Conservation (phyloP, 345 rosid species). For the Hibiscus tridactylites region DNA sequence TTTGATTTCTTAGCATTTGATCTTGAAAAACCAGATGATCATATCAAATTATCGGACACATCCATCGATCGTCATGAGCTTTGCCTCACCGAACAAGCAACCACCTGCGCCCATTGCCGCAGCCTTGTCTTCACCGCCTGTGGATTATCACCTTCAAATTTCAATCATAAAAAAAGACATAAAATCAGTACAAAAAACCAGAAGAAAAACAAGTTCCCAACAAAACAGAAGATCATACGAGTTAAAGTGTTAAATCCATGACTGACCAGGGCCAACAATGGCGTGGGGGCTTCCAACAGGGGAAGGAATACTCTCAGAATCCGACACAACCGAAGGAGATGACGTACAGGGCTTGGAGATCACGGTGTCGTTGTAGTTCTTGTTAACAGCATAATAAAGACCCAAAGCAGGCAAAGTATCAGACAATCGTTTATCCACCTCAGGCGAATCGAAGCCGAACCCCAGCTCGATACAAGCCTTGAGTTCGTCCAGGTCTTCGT, state of each 20-base stretch:
- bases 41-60: neutral
- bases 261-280: slow-evolving; percentile 41
- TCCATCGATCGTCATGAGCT: slow-evolving; percentile 23
- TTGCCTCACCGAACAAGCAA: slow-evolving; percentile 88
- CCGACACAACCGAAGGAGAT: slow-evolving; percentile 39
- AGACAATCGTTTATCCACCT: slow-evolving; percentile 58
- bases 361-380: slow-evolving; percentile 39
- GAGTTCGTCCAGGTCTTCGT: slow-evolving; percentile 88
- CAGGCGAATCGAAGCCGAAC: slow-evolving; percentile 52
- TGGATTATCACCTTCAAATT: slow-evolving; percentile 83
- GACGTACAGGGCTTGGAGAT: slow-evolving; percentile 29
- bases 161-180: neutral
- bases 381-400: slow-evolving; percentile 70
- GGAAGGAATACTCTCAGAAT: slow-evolving; percentile 34
- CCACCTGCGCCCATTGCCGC: slow-evolving; percentile 93
- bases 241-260: neutral
- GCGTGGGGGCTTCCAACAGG: slow-evolving; percentile 53
- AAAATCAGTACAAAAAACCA: neutral
- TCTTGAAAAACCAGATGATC: neutral
- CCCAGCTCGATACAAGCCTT: slow-evolving; percentile 83
- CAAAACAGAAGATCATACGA: neutral
- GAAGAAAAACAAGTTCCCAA: neutral
- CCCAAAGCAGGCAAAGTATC: slow-evolving; percentile 79
- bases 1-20: neutral
- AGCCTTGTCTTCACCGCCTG: slow-evolving; percentile 75